Base-by-base conservation (phyloP, 805 yeast species). In the Torulaspora quercuum region DNA sequence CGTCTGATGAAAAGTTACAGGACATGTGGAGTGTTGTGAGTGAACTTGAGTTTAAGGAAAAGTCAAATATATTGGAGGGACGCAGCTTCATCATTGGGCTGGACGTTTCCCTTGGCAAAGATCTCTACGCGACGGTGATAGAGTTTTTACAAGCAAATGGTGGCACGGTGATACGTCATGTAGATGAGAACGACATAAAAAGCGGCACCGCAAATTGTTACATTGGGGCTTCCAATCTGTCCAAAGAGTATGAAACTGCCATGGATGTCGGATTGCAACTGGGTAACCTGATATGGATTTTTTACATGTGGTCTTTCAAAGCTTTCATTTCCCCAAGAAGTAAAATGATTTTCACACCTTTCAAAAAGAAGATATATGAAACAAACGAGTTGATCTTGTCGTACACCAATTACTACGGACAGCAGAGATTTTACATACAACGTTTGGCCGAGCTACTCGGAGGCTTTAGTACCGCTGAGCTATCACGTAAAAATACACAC, bases 371-470 rank as follows among this genome's bases (percentile, higher is more conserved):
- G 0, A 48, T 86, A 2, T 65, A 72, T 1, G 76, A 69, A 4
- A 74, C 82, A 67, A 62, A 64, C 10, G 69, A 72, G n/a, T 57
- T 77, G 24, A 63, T 69, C 3, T 73, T 87, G 7, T 71, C 87
- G 7, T 73, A 85, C 3, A 80, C 96, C 0, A 86, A 87, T 50
- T 88, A 84, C 53, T 74, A 82, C 14, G 97, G 97, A 0, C 92
- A 83, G 52, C 83, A 95, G 1, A 65, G 98, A 27, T 64, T 67
- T 24, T 90, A 86, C 50, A 61, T 92, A 22, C 77, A 79, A 36
- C 69, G 69, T 30, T 64, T 90, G 8, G 75, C 82, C 3, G 67
- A 67, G 13, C 68, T 81, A 0, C 55, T 86, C 50, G 97, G 97
- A 2, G 97, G 90, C 0, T 62, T 62, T 0, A 86, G 82, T 57